These are phyloP conservation scores for Arachnopeziza araneosa DNA, from an alignment of 2,329 filamentous ascomycete species.

Conservation along the genomic window DNA sequence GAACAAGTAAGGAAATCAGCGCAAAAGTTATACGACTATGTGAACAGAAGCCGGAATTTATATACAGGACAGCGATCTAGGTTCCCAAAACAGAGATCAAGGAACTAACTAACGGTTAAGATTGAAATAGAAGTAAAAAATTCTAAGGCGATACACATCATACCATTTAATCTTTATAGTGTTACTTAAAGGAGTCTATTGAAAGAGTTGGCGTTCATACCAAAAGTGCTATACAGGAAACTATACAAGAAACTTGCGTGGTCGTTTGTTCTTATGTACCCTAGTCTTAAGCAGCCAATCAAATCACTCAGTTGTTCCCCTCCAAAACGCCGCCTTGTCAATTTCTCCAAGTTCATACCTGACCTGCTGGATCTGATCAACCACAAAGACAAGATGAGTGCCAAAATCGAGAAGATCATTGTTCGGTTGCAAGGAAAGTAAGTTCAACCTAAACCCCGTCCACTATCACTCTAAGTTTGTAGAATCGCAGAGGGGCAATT, in stretches of 20 bases:
- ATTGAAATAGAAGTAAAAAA: no score
- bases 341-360: neutral
- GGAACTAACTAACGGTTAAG: no score
- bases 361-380: neutral
- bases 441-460: conserved; percentile 8
- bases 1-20: no score
- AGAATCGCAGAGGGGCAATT: conserved; percentile 87
- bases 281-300: neutral
- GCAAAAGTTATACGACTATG: no score
- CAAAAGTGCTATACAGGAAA: neutral
- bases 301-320: neutral
- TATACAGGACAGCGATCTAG: no score
- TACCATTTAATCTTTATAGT: no score
- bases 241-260: no score
- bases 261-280: neutral
- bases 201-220: no score
- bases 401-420: conserved; percentile 66
- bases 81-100: no score
- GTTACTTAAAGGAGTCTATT: no score
- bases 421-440: conserved; percentile 74
- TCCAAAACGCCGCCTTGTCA: neutral
- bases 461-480: conserved; percentile 7
- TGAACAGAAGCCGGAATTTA: no score
- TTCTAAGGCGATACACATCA: no score
- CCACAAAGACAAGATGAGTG: conserved; percentile 30